Conservation (phyloP, 257 asterid species). For the Plantago major region DNA sequence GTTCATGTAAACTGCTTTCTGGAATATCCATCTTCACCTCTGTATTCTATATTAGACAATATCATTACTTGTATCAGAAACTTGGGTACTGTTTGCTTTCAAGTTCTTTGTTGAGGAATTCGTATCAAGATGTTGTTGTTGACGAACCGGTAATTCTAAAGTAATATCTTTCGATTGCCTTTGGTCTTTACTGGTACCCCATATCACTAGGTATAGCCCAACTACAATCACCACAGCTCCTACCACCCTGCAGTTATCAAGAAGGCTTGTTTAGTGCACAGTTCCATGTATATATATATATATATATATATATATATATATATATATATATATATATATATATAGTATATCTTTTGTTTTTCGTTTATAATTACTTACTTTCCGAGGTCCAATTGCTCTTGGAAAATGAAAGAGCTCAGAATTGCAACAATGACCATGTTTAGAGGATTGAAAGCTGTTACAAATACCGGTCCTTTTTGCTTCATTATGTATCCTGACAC, state of each 20-base stretch:
- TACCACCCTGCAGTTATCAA: conserved; percentile 18
- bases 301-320: no score
- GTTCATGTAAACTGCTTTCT: no score
- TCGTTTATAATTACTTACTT: conserved; percentile 17
- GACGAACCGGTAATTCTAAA: conserved; percentile 10
- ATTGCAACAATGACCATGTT: conserved; percentile 45
- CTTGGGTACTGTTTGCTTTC: not conserved
- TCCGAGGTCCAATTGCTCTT: conserved; percentile 39
- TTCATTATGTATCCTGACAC: conserved; percentile 46
- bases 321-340: no score
- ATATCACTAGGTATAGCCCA: conserved; percentile 39
- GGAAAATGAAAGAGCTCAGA: conserved; percentile 35
- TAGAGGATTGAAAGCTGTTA: conserved; percentile 42
- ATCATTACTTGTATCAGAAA: not conserved
- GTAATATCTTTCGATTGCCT: not conserved
- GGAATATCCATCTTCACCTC: no score
- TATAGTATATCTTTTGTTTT: not conserved
- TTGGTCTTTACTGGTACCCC: conserved; percentile 34
- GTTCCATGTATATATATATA: no score
- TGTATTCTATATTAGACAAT: not conserved
- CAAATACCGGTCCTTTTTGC: conserved; percentile 44
- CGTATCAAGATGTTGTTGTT: conserved; percentile 6
- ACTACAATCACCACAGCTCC: conserved; percentile 34
- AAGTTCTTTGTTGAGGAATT: not conserved
- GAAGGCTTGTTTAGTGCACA: not conserved